phyloP scores from a whole-genome alignment of 257 asterid genomes.

The Leonotis leonurus region DNA sequence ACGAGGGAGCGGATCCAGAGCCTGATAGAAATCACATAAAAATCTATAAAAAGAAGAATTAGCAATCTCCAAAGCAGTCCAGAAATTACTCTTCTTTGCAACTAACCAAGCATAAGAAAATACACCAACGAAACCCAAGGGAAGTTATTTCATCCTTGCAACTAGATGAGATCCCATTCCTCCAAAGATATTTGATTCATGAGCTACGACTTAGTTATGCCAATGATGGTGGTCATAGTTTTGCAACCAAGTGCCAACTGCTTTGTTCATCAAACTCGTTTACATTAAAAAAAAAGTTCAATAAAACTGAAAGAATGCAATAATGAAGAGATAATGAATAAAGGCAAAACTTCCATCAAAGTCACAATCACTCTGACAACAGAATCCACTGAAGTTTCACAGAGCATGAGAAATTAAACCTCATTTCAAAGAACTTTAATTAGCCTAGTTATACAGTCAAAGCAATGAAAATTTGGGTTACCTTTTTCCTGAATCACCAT shows the following conservation, averaged over 20 bases:
- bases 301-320: background rate
- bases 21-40: constrained; percentile 57
- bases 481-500: constrained; percentile 47
- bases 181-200: background rate
- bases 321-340: background rate
- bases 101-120: background rate
- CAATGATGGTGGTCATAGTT: background rate
- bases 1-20: constrained; percentile 62
- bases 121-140: background rate
- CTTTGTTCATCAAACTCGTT: background rate
- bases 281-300: background rate
- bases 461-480: constrained; percentile 10
- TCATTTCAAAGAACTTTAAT: background rate
- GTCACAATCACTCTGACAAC: background rate
- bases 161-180: background rate
- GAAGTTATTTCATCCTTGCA: background rate
- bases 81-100: constrained; percentile 7
- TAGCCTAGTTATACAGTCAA: background rate
- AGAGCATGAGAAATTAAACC: background rate
- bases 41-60: constrained; percentile 35
- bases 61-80: constrained; percentile 16
- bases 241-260: background rate
- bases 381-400: background rate
- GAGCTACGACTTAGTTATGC: background rate
- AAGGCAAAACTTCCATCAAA: background rate